These are phyloP conservation scores for Cryptosporidium sp. DNA, from an alignment of 169 alveolate species.

Conservation along the genomic window DNA sequence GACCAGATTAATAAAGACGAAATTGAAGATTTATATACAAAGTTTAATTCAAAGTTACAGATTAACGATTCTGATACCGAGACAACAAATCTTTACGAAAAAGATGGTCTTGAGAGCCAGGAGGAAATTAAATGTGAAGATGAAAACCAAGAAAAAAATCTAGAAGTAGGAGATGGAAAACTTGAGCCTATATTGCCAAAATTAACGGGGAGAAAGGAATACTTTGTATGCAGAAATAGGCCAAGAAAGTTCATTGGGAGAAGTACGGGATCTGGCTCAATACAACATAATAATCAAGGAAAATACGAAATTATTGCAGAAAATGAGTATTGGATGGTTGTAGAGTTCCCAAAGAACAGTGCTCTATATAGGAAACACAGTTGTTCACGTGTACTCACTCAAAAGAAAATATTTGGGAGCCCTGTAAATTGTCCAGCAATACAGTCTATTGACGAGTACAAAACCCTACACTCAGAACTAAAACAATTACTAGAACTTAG, in stretches of 20 bases:
- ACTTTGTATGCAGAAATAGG: conserved; percentile 61
- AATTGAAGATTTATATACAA: neutral
- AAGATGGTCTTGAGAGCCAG: neutral
- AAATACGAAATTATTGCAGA: conserved; percentile 32
- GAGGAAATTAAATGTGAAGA: neutral
- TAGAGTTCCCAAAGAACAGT: conserved; percentile 37
- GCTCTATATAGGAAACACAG: neutral
- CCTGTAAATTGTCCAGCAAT: neutral
- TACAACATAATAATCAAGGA: neutral
- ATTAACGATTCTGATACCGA: neutral
- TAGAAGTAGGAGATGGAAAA: neutral
- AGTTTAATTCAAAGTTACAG: conserved; percentile 16
- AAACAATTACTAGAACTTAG: conserved; percentile 46
- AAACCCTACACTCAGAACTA: conserved; percentile 34
- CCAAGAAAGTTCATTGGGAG: conserved; percentile 48
- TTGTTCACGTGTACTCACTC: conserved; percentile 40
- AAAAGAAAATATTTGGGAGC: neutral
- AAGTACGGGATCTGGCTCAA: neutral
- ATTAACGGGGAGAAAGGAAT: neutral
- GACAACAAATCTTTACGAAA: neutral
- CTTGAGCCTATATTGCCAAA: neutral
- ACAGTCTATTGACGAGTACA: conserved; percentile 59
- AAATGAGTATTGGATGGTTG: conserved; percentile 69
- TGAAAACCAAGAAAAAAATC: neutral
- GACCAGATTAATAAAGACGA: neutral